phyloP scores from a whole-genome alignment of 2,329 filamentous ascomycete species.

The Trichoderma sp. region DNA sequence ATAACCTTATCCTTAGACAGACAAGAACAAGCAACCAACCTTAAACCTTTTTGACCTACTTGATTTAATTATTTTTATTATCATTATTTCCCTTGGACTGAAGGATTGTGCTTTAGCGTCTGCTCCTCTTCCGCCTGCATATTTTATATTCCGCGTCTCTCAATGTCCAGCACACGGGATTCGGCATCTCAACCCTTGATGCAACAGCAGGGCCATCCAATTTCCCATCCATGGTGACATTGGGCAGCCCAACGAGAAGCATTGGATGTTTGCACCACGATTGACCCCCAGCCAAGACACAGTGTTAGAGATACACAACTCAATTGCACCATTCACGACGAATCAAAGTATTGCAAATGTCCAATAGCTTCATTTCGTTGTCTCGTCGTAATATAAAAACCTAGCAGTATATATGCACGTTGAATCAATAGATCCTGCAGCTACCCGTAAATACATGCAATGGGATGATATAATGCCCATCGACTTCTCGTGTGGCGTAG shows the following conservation, averaged over 20 bases:
- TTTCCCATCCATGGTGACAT: no score
- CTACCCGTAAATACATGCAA: neutral
- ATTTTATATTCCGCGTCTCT: neutral
- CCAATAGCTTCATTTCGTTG: neutral
- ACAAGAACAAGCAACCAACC: neutral
- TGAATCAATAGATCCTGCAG: neutral
- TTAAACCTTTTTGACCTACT: no score
- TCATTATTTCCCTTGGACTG: neutral
- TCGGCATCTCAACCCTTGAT: neutral
- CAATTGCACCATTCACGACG: neutral
- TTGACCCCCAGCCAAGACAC: neutral
- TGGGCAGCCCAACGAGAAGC: neutral
- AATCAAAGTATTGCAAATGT: neutral
- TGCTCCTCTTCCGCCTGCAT: neutral
- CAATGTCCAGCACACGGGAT: neutral
- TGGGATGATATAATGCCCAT: neutral
- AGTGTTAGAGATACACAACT: neutral
- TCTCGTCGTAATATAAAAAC: neutral
- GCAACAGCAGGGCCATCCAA: no score
- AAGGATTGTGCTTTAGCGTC: neutral
- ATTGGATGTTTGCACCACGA: neutral
- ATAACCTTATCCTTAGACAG: neutral
- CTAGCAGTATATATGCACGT: neutral
- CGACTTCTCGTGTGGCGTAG: neutral
- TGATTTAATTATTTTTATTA: neutral